A percentile compares a stretch with the other conserved stretches of the same genome.
These are phyloP conservation scores for Boletus vermiculosoides DNA, from an alignment of 768 basidiomycete genomes.

Conservation along the genomic window DNA sequence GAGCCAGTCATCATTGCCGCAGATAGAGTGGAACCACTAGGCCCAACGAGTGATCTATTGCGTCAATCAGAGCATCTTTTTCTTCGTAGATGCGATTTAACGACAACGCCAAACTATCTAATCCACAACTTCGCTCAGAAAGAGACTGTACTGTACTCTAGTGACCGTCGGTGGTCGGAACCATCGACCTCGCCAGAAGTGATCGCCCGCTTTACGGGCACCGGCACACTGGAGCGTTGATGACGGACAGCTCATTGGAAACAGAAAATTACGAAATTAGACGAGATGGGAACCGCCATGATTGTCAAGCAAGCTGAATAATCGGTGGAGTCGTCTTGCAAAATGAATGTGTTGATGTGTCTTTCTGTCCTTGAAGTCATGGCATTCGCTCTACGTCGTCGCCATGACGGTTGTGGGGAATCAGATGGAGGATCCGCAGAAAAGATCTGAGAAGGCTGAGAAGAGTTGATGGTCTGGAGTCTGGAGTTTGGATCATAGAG, in stretches of 20 bases:
- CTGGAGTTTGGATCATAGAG: neutral
- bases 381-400: neutral
- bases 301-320: neutral
- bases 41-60: neutral
- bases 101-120: neutral
- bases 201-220: neutral
- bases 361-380: neutral
- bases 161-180: neutral
- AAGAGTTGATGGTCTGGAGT: neutral
- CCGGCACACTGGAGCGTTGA: neutral
- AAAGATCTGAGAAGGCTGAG: neutral
- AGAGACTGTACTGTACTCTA: neutral
- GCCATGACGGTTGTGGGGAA: neutral
- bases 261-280: neutral
- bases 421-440: neutral
- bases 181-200: neutral
- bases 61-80: neutral
- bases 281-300: neutral
- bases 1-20: neutral
- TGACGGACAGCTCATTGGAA: neutral
- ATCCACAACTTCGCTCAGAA: neutral
- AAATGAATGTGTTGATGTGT: no score
- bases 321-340: neutral
- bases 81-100: neutral
- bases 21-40: no score